Base-by-base conservation (phyloP, 2,329 filamentous ascomycete genomes). In the Ophiosphaerella narmari region DNA sequence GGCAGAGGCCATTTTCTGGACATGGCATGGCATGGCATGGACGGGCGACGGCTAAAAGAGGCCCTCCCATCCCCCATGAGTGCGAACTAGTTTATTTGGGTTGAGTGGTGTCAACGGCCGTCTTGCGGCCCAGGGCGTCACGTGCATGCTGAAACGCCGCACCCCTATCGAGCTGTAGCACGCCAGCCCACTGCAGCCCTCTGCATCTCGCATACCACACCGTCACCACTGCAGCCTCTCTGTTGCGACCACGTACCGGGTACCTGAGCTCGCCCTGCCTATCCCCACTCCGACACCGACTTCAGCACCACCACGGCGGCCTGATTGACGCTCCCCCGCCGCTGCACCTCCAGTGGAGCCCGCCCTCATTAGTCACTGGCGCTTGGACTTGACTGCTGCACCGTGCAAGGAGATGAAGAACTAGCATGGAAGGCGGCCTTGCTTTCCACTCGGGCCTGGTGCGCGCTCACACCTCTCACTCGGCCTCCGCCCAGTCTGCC, bases 371-470 rank as follows among this genome's bases (percentile, higher is more conserved):
- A 41, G 45, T 23, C 31, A 42, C 18, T 42, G 32, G 45, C 45
- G 45, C 45, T 48, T 43, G 13, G 45, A 48, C 43, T 34, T 39
- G 23, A 36, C 34, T 31, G 21, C 43, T 39, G 36, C 37, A 46
- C 39, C 41, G 14, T 24, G 38, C 45, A 42, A 32, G 45, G 45
- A 42, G 37, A 48, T 48, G 45, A 48, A 46, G 43, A 35, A 48
- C 14, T 48, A 48, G 45, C 29, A 42, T 48, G 45, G 39, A 42
- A 14, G 34, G 32, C 7, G 45, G 37, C 14, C 14, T 68, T 44
- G 65, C 63, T 52, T 61, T 67, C 43, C 64, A 66, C 49, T 55
- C 60, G 45, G 61, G 60, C 43, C 62, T 63, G 55, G 61, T 56
- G 29, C 50, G 61, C 52, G 54, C 37, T 14, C 37, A 48, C 39